These are phyloP conservation scores for Thermochaetoides dissita DNA, from an alignment of 2,329 filamentous ascomycete species.

Conservation along the genomic window DNA sequence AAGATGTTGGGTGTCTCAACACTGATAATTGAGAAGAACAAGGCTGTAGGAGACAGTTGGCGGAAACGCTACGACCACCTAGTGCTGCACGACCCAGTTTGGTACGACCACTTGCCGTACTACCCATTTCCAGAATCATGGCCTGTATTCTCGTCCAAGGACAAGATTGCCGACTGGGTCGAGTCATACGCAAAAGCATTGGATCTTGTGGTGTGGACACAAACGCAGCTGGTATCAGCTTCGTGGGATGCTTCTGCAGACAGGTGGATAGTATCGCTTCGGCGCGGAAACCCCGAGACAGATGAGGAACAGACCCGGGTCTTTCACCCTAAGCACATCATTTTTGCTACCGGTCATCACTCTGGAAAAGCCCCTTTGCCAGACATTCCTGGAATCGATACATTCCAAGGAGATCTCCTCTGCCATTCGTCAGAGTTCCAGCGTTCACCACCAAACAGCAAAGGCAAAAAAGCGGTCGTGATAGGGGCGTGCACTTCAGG, in stretches of 20 bases:
- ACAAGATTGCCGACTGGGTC: constrained; percentile 52
- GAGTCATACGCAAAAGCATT: constrained; percentile 46
- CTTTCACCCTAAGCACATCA: constrained; percentile 34
- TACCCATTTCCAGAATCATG: constrained; percentile 45
- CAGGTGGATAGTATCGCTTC: constrained; percentile 38
- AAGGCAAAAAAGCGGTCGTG: constrained; percentile 48
- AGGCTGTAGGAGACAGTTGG: constrained; percentile 45
- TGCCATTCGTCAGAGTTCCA: constrained; percentile 49
- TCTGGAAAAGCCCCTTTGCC: constrained; percentile 29
- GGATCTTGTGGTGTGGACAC: constrained; percentile 52
- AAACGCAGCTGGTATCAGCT: constrained; percentile 30
- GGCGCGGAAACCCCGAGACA: constrained; percentile 12
- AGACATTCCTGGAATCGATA: constrained; percentile 25
- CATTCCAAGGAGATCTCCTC: constrained; percentile 44
- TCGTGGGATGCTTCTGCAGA: constrained; percentile 34
- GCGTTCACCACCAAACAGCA: constrained; percentile 31
- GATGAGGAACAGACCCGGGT: constrained; percentile 25
- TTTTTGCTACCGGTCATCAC: constrained; percentile 38
- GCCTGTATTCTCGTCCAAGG: constrained; percentile 54
- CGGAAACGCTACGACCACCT: constrained; percentile 40
- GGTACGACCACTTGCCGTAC: constrained; percentile 45
- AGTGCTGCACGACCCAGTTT: constrained; percentile 51
- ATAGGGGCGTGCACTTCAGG: constrained; percentile 56
- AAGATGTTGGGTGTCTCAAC: constrained; percentile 40
- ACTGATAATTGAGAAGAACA: constrained; percentile 37